Percentiles rank a stretch among this genome's conserved stretches.
Evolutionary conservation across 192 early-diverging fungal species (phyloP).

Genomic region (Backusella australiensis): DNA sequence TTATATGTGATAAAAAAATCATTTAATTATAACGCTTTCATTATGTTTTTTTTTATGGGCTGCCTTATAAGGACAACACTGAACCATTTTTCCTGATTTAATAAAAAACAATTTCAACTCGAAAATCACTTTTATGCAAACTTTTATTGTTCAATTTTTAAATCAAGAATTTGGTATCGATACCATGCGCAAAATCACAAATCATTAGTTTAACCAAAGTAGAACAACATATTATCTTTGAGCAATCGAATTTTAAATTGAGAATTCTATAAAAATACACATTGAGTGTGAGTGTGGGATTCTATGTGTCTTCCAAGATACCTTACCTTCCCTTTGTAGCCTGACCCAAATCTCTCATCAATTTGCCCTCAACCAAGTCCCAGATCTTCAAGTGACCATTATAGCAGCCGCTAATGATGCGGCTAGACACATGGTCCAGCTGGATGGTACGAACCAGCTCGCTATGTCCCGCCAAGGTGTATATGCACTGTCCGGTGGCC

Average conservation of each 20-base stretch:
- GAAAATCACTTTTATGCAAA: neutral
- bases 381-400: conserved; percentile 89
- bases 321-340: conserved; percentile 56
- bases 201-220: conserved; percentile 70
- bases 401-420: conserved; percentile 86
- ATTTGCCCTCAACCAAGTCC: conserved; percentile 67
- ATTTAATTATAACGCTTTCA: too few species aligned
- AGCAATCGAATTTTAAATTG: conserved; percentile 78
- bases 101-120: neutral
- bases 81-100: too few species aligned
- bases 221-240: conserved; percentile 83
- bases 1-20: too few species aligned
- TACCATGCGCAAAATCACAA: conserved; percentile 67
- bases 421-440: conserved; percentile 48
- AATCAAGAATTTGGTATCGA: conserved; percentile 56
- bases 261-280: conserved; percentile 54
- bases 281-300: neutral
- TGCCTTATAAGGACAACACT: too few species aligned
- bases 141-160: neutral
- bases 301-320: neutral
- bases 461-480: conserved; percentile 54
- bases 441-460: conserved; percentile 74
- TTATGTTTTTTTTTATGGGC: too few species aligned
- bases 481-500: conserved; percentile 39
- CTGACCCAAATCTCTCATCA: conserved; percentile 53